Evolutionary conservation across 306 rosid genomes (phyloP).

Genomic region (Begonia loranthoides): DNA sequence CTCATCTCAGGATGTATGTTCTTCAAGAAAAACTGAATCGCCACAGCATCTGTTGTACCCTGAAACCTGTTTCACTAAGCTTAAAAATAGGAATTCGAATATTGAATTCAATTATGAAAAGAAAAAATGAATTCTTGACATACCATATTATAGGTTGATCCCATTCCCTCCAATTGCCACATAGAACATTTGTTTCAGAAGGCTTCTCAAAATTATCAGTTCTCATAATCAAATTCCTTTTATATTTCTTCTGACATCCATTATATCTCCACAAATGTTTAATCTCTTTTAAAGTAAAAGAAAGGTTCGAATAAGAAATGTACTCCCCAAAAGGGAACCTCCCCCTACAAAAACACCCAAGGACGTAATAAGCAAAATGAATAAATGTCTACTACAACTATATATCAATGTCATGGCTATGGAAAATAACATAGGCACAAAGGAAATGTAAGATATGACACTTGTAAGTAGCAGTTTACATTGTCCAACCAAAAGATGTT

Average conservation of each 20-base stretch:
- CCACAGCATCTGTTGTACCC: conserved; percentile 84
- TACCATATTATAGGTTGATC: conserved; percentile 92
- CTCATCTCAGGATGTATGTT: conserved; percentile 74
- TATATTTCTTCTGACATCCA: conserved; percentile 48
- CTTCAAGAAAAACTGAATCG: conserved; percentile 84
- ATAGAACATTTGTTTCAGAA: conserved; percentile 60
- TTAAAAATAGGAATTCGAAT: conserved; percentile 1
- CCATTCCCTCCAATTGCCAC: conserved; percentile 92
- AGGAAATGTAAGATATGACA: too few species aligned
- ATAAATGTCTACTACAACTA: not conserved
- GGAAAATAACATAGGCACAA: too few species aligned
- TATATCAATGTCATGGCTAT: too few species aligned
- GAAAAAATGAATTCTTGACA: conserved; percentile 14
- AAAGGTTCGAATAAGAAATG: conserved; percentile 57
- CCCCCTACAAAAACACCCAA: conserved; percentile 44
- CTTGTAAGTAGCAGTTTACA: too few species aligned
- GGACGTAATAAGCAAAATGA: conserved; percentile 16
- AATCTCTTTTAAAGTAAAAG: conserved; percentile 82
- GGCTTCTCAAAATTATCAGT: conserved; percentile 95
- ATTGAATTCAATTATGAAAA: conserved; percentile 4
- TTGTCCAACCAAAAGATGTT: too few species aligned
- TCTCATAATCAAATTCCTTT: conserved; percentile 65
- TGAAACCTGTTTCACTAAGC: conserved; percentile 63
- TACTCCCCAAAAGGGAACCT: conserved; percentile 80
- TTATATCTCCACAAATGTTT: conserved; percentile 90